A percentile compares a stretch with the other conserved stretches of the same genome.
Conservation (phyloP, 768 basidiomycete species). For the Panus rudis region DNA sequence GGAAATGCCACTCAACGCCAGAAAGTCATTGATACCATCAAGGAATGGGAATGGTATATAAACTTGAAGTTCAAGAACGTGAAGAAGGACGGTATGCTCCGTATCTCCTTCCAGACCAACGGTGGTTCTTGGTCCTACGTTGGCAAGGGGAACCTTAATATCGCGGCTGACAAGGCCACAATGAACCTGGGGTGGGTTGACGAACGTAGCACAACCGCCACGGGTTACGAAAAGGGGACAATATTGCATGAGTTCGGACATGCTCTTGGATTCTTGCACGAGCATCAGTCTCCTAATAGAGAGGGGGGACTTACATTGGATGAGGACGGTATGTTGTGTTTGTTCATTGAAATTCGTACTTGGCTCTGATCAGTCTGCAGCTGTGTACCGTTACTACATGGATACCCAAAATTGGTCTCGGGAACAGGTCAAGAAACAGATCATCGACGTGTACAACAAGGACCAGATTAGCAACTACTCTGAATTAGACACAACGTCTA, state of each 20-base stretch:
- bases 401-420: not conserved
- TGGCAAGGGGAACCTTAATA: not conserved
- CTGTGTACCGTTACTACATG: not conserved
- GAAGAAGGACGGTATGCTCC: not conserved
- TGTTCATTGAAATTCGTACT: not conserved
- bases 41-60: not conserved
- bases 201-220: not conserved
- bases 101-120: constrained; percentile 1
- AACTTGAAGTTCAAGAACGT: not conserved
- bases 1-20: not conserved
- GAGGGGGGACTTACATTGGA: not conserved
- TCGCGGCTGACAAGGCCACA: not conserved
- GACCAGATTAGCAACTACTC: constrained; percentile 3
- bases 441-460: constrained; percentile 1
- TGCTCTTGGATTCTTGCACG: constrained; percentile 6
- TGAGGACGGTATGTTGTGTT: not conserved
- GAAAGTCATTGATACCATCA: not conserved
- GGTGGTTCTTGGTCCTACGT: constrained; percentile 1
- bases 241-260: constrained; percentile 8
- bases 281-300: constrained; percentile 1
- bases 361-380: not conserved
- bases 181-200: constrained; percentile 7
- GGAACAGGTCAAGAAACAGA: not conserved
- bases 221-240: not conserved
- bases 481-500: constrained; percentile 1